Base-by-base conservation (phyloP, 768 basidiomycete species). In the Panaeolus cyanescens region DNA sequence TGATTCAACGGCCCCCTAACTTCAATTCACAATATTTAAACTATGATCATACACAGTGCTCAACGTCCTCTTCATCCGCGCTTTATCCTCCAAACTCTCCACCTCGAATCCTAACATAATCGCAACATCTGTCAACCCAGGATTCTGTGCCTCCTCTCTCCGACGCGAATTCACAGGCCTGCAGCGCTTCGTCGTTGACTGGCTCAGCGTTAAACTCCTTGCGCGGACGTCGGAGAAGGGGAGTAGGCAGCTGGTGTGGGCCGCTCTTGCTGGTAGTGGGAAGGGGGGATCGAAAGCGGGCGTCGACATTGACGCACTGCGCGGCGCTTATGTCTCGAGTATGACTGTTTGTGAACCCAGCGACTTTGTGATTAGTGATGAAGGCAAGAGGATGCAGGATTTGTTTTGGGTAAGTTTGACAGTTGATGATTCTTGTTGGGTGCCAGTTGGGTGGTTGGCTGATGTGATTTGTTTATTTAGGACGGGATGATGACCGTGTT, bases 81-180 rank as follows among this genome's bases (percentile, higher is more conserved):
- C 74, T 2, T 66, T 84, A 1, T 69, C 66, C 10, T 71, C 67
- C 9, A 71, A 68, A 20, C 39, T 22, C 67, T 81, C 5, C 40
- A 62, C 8, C 40, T 66, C 6, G 62, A 67, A 20, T 5, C 56
- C 20, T 2, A 61, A 72, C 0, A 59, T 80, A 19, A 75, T 78
- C 32, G 71, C 77, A 58, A 72, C 74, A 58, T 42, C 72, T 32
- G 71, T 78, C 32, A 75, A 77, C 56, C 82, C 82, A n/a, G 81
- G 80, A 1, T 76, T 72, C 64, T 80, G 80, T 65, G 55, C 65
- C 19, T 80, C 79, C 6, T 72, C 76, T 20, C 66, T 84, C 1
- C 65, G 70, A 0, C 63, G 75, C 25, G 63, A 68, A 6, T n/a
- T 77, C 4, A 40, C 55, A 1, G 70, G 67, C 0, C 7, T 42